These are phyloP conservation scores for Isoetes engelmannii DNA, from an alignment of 83 land plant genomes.

Conservation along the genomic window DNA sequence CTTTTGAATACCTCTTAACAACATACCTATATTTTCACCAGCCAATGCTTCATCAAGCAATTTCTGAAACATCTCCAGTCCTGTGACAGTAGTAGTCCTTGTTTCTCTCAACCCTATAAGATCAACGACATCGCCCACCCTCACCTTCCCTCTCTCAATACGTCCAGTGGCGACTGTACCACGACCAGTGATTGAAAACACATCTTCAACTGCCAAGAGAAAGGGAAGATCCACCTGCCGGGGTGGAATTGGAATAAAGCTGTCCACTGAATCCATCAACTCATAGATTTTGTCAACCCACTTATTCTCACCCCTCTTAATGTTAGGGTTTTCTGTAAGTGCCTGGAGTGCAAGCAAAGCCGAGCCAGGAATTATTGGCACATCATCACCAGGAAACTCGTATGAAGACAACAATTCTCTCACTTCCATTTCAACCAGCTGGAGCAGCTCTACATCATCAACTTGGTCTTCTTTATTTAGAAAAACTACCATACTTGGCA, in stretches of 20 bases:
- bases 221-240: constrained; percentile 81
- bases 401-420: constrained; percentile 72
- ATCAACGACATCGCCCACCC: constrained; percentile 78
- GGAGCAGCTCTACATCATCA: constrained; percentile 68
- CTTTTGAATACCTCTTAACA: constrained; percentile 80
- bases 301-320: constrained; percentile 63
- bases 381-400: constrained; percentile 93
- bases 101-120: constrained; percentile 79
- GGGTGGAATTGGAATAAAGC: constrained; percentile 72
- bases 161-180: constrained; percentile 97
- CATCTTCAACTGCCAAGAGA: constrained; percentile 82
- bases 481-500: constrained; percentile 90
- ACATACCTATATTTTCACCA: constrained; percentile 86
- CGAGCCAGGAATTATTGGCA: constrained; percentile 80
- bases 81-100: constrained; percentile 74
- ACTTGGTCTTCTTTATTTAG: constrained; percentile 88
- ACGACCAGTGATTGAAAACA: constrained; percentile 92
- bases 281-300: constrained; percentile 85
- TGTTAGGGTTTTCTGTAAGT: constrained; percentile 50
- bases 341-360: constrained; percentile 83
- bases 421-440: constrained; percentile 90
- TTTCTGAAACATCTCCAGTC: constrained; percentile 97
- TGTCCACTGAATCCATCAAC: constrained; percentile 82
- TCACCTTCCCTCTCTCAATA: constrained; percentile 74
- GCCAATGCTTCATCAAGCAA: constrained; percentile 85